Evolutionary conservation across 345 rosid genomes (phyloP).

Genomic region (Lumnitzera racemosa): DNA sequence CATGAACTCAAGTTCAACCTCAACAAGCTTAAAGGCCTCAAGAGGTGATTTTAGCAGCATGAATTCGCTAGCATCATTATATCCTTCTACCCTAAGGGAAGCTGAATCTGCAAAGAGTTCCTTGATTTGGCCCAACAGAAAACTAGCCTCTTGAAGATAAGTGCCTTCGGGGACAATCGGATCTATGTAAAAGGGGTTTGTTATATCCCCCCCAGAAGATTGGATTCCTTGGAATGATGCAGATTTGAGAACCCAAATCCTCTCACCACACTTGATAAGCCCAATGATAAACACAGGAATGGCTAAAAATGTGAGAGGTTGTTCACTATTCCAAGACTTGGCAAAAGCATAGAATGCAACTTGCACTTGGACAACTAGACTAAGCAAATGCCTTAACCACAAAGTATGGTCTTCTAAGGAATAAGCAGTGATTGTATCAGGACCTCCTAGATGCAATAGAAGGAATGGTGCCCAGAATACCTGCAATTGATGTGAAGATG

Average conservation of each 20-base stretch:
- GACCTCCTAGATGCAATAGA: conserved; percentile 8
- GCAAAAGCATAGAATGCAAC: not conserved
- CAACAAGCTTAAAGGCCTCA: conserved; percentile 11
- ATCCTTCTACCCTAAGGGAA: not conserved
- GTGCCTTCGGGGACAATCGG: conserved; percentile 6
- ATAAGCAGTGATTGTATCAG: conserved; percentile 10
- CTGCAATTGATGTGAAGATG: not conserved
- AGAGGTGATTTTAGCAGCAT: not conserved
- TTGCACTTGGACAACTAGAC: not conserved
- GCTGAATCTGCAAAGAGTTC: not conserved
- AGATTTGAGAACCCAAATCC: conserved; percentile 10
- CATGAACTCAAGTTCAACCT: conserved; percentile 9
- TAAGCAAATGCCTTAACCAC: not conserved
- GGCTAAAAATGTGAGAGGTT: not conserved
- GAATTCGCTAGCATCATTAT: not conserved
- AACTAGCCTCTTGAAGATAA: not conserved
- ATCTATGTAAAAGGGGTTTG: conserved; percentile 4
- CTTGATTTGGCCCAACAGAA: no score
- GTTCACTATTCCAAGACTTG: not conserved
- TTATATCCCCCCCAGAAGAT: not conserved
- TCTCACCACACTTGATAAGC: conserved; percentile 13
- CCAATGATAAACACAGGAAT: conserved; percentile 11
- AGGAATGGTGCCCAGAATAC: conserved; percentile 10
- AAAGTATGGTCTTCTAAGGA: conserved; percentile 7
- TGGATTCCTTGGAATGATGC: conserved; percentile 5